Evolutionary conservation across 768 basidiomycete genomes (phyloP), one percentile per base, ranked within the genome.

Genomic region (Clavaria fumosa): DNA sequence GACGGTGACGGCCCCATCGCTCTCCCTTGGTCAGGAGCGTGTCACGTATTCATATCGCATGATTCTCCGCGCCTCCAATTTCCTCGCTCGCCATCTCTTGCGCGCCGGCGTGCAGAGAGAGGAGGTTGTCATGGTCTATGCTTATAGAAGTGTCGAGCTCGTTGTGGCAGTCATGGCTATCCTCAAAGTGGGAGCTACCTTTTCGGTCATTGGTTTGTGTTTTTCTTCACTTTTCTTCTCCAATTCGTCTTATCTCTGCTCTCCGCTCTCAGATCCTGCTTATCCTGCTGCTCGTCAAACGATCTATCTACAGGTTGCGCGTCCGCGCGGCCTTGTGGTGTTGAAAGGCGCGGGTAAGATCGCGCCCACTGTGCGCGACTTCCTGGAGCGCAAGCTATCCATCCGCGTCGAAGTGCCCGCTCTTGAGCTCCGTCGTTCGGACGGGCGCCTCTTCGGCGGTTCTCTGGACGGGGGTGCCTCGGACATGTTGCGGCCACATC

Each of bases 111-210:
- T 99, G 3, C 69, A 90, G 55, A 66, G 86, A 23, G 93, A 91
- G 50, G 95, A 99, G 45, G 89, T 97, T 14, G 89, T 97, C 37
- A 96, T 93, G 79, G 81, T 99, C 14, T 99, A 97, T 51, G 93
- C 93, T 2, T 78, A 95, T 50, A 74, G 95, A 23, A 88, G 85
- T 47, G 90, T 96, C 33, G 93, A 99, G 55, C 77, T 99, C 37
- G 85, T 95, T 2, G 83, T 97, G 3, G 91, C 93, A 4, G 89
- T 97, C 5, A 85, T 99, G 80, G 95, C 86, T 17, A 77, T 91
- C 23, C 67, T 97, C 44, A 96, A 96, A 59, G 86, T 83, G 3
- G 95, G 95, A 19, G 93, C 85, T 1, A 90, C 85, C 3, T 96
- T 99, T 61, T 91, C 85, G 32, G 95, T 99, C 43, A 93, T 97